A percentile compares a stretch with the other conserved stretches of the same genome.
These are phyloP conservation scores for Bigelowiella natans DNA, from an alignment of 78 protist genomes.

Conservation along the genomic window DNA sequence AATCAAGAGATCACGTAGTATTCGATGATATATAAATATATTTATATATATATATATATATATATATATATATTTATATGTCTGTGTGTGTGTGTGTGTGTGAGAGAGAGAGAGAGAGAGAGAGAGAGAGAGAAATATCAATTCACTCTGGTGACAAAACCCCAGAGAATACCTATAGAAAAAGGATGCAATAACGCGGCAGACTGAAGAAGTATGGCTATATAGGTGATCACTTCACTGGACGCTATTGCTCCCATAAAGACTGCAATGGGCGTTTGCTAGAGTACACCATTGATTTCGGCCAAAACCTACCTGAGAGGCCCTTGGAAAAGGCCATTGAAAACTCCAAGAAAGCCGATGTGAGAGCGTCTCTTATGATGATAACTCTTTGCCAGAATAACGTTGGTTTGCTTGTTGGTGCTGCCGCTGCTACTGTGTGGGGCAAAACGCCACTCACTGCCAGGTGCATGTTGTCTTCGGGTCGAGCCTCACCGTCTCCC, in stretches of 20 bases:
- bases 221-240: constrained; percentile 35
- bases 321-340: neutral
- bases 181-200: too few relatives aligned
- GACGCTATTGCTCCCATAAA: constrained; percentile 8
- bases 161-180: too few relatives aligned
- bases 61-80: too few relatives aligned
- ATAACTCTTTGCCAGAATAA: neutral
- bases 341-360: neutral
- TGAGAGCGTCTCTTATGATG: neutral
- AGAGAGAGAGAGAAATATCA: too few relatives aligned
- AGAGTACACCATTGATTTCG: constrained; percentile 43
- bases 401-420: neutral
- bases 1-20: neutral
- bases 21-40: too few relatives aligned
- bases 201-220: too few relatives aligned
- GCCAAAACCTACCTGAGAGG: constrained; percentile 20
- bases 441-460: neutral
- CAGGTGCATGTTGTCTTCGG: neutral
- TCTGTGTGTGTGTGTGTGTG: too few relatives aligned
- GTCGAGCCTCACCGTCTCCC: constrained; percentile 5
- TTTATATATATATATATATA: too few relatives aligned
- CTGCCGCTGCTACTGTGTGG: neutral
- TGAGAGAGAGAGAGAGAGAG: too few relatives aligned
- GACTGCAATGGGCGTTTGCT: constrained; percentile 3
- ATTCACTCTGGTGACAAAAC: too few relatives aligned